Evolutionary conservation across 306 rosid species (phyloP).

Genomic region (Acacia confusa): DNA sequence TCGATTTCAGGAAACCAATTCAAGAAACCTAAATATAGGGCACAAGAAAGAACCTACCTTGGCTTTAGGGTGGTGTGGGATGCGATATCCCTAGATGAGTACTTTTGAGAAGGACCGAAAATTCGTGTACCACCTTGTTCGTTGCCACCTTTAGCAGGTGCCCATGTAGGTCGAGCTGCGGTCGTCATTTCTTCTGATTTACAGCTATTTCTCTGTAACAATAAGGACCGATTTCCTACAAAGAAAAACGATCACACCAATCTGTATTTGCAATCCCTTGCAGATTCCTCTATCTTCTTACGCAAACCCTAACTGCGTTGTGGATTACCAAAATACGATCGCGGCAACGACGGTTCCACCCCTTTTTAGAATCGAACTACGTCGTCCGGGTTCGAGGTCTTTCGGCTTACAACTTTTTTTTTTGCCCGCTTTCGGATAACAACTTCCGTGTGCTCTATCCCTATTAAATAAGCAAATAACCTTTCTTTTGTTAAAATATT

Average conservation of each 20-base stretch:
- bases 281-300: neutral
- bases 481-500: too few relatives aligned
- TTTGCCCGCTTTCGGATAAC: too few relatives aligned
- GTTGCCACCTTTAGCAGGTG: conserved; percentile 96
- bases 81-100: conserved; percentile 88
- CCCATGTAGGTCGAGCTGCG: conserved; percentile 98
- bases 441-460: too few relatives aligned
- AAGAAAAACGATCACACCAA: neutral
- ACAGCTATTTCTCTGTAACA: neutral
- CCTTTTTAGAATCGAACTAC: neutral
- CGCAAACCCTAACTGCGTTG: neutral
- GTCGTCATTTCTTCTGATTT: conserved; percentile 64
- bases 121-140: conserved; percentile 97
- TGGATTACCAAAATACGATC: neutral
- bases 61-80: conserved; percentile 86
- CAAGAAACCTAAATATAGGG: neutral
- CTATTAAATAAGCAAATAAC: too few relatives aligned
- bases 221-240: neutral
- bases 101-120: conserved; percentile 94
- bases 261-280: neutral
- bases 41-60: conserved; percentile 39
- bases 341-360: neutral
- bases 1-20: neutral
- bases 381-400: neutral
- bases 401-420: neutral